Base-by-base conservation (phyloP, 345 rosid genomes). In the Crucihimalaya himalaica region DNA sequence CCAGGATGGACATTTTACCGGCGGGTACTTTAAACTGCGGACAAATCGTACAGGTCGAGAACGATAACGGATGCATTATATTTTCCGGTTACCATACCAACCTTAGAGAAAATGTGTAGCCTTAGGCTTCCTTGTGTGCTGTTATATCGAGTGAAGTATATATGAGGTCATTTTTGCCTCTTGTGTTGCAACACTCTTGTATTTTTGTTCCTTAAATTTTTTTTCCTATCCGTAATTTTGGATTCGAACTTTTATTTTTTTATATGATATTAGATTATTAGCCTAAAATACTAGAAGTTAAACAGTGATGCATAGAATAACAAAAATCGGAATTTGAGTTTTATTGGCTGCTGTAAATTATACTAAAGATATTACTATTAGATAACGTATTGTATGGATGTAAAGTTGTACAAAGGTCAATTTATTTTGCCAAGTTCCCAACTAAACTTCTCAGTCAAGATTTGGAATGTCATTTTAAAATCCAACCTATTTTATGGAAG, bases 101-200 rank as follows among this genome's bases (percentile, higher is more conserved):
- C 55, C 55, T 67, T 75, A 53, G 71, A 70, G 45, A 54, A 42
- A 57, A 61, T 61, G 64, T 67, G 5, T 45, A 13, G 64, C 71
- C 58, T 65, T 52, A 39, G 39, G 39, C 56, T 59, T 68, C 63
- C 40, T 48, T 16, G 40, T 66, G 61, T 39, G 60, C 35, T 57
- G 37, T 74, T 21, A 15, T 74, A 8, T 47, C 8, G 39, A 35
- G 59, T 35, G 68, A 66, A 59, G 65, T 59, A 68, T 60, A 61
- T 54, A 31, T 29, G 74, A 27, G 34, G 52, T 37, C 0, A 23
- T 9, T 48, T 47, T 46, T 64, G 5, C 29, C 40, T 76, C 12
- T 54, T 43, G 40, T 66, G 67, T 47, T 74, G 27, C 37, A 40
- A 40, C 63, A 39, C 56, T 40, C 5, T 37, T 75, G 74, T 68